A percentile compares a stretch with the other conserved stretches of the same genome.
These are phyloP conservation scores for Panus rudis DNA, from an alignment of 768 basidiomycete species.

Conservation along the genomic window DNA sequence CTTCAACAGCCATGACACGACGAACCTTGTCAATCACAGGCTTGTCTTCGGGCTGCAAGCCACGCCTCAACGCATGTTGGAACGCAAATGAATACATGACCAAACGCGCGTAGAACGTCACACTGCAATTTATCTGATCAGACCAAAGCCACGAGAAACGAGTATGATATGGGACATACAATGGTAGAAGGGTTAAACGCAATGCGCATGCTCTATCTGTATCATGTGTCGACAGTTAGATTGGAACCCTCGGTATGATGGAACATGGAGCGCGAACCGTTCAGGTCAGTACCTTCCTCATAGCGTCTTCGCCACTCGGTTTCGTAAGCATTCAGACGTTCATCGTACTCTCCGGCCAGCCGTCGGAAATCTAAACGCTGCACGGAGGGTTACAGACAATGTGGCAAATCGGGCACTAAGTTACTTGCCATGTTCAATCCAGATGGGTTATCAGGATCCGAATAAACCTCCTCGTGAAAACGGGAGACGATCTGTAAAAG, in stretches of 20 bases:
- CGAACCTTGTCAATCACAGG: constrained; percentile 63
- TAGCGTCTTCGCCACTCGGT: constrained; percentile 65
- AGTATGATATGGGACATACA: no score
- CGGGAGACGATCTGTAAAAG: constrained; percentile 62
- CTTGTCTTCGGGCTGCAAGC: constrained; percentile 53
- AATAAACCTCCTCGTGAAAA: constrained; percentile 75
- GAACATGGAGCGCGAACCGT: constrained; percentile 6
- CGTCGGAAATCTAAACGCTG: constrained; percentile 63
- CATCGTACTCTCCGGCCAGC: constrained; percentile 57
- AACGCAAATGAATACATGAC: constrained; percentile 87
- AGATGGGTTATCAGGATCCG: constrained; percentile 56
- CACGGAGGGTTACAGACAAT: no score
- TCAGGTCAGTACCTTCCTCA: constrained; percentile 48
- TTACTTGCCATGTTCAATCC: constrained; percentile 62
- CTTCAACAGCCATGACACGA: constrained; percentile 1
- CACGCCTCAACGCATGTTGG: constrained; percentile 73
- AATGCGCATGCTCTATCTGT: constrained; percentile 53
- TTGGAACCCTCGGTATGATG: neutral
- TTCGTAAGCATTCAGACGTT: constrained; percentile 45
- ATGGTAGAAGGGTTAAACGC: constrained; percentile 63
- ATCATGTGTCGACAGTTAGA: neutral
- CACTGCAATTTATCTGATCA: no score
- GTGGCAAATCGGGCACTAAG: no score
- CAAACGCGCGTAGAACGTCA: constrained; percentile 69
- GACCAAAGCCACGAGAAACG: no score